These are phyloP conservation scores for Cymbopogon citratus DNA, from an alignment of 176 grass and related monocot genomes.

Conservation along the genomic window DNA sequence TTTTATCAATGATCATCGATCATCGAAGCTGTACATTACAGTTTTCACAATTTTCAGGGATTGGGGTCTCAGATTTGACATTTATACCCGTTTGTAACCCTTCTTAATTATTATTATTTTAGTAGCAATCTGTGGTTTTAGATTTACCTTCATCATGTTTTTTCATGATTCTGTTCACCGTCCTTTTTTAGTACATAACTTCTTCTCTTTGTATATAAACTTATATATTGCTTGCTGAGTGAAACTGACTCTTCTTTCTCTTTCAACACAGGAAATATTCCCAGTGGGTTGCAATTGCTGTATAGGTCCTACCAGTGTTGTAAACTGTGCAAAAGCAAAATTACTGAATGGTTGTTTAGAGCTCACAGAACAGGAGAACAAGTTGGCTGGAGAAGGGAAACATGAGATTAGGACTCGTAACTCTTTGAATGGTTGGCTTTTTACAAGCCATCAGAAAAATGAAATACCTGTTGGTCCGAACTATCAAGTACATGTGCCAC, in stretches of 20 bases:
- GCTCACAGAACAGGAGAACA: not conserved
- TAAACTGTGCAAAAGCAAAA: not conserved
- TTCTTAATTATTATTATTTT: not conserved
- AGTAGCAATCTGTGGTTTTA: not conserved
- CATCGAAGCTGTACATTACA: not conserved
- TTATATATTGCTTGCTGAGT: not conserved
- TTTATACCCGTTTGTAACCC: not conserved
- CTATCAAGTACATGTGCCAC: slow-evolving; percentile 48
- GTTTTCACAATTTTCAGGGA: not conserved
- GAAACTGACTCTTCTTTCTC: slow-evolving; percentile 2
- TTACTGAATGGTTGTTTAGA: slow-evolving; percentile 7
- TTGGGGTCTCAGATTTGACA: not conserved
- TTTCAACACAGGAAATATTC: slow-evolving; percentile 29
- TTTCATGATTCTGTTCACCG: not conserved
- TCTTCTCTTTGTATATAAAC: not conserved
- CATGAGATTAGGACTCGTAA: slow-evolving; percentile 11
- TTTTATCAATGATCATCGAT: not conserved
- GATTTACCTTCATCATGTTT: not conserved
- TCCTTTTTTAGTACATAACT: not conserved
- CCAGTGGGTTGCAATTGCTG: slow-evolving; percentile 23
- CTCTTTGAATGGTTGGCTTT: slow-evolving; percentile 33
- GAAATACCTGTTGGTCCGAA: slow-evolving; percentile 26
- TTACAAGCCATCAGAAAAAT: slow-evolving; percentile 22
- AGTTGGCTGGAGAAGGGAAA: slow-evolving; percentile 12
- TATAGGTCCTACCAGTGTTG: slow-evolving; percentile 4